Evolutionary conservation across 306 rosid species (phyloP), one percentile per base, ranked within the genome.

Genomic region (Purshia tridentata): DNA sequence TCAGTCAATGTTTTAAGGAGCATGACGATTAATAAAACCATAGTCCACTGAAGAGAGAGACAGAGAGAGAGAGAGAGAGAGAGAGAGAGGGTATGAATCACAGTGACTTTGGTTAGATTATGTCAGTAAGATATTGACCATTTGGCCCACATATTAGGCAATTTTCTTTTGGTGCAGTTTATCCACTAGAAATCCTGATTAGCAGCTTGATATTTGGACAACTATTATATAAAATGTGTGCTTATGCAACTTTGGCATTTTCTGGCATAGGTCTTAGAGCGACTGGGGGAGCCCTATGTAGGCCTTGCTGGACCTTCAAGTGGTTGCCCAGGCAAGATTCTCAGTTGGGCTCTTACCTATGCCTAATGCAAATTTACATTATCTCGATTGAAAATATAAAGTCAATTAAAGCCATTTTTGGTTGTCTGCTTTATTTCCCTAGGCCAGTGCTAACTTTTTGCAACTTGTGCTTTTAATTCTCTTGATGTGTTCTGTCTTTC

Each of bases 291-390:
- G 73, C 76, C 68, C 79, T 45, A 54, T 88, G 65, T 74, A 47
- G 76, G 64, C 67, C 69, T 65, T 78, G 86, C 70, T 82, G 82
- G 79, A 81, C 71, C 77, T 69, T 78, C 50, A 59, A 77, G 76
- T 79, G 65, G 69, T 80, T 73, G 59, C 77, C 59, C 56, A 68
- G 80, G 80, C 68, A 75, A 76, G 77, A 72, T 80, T 78, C 74
- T 73, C 59, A 29, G 64, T 54, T 50, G 77, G 82, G 77, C 76
- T 76, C 78, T 72, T 86, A 80, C 82, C 78, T 53, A 37, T 73
- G 65, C 69, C 78, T 53, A 37, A 53, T 58, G 70, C 44, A 56
- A 13, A 14, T 56, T 11, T 77, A 18, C 46, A 58, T 45, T 8
- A 58, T 58, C 75, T 67, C 44, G 63, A 59, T 16, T 15, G 69